Evolutionary conservation across 257 asterid genomes (phyloP), one percentile per base, ranked within the genome.

Genomic region (Ilex asprella): DNA sequence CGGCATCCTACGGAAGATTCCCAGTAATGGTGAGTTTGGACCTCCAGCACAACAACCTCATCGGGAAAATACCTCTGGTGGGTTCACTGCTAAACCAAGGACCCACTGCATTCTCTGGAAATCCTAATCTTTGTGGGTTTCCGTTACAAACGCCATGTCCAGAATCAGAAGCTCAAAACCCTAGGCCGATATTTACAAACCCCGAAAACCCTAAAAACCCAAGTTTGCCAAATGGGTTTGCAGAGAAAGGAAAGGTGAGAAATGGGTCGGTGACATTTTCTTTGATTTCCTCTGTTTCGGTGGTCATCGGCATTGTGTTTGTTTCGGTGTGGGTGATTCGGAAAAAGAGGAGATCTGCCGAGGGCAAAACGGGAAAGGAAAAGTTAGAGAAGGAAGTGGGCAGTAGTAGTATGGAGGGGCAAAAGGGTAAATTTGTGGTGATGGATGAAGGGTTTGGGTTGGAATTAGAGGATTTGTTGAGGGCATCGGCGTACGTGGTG

Each of bases 401-500:
- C 7, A 30, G 56, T 55, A 72, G 29, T 31, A 51, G 39, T 10
- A 95, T 78, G 67, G 97, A 85, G 62, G 89, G 88, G 71, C 86
- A 82, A 56, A 85, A 85, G 73, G 89, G 99, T 63, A 89, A 80
- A 79, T 92, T 83, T 44, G 87, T 79, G 2, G 83, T 78, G 12
- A n/a, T 93, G 2, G 92, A 89, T 61, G 95, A 85, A 62, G 90
- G 94, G 65, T 84, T 93, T 66, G 75, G 68, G 16, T 75, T 93
- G 85, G 99, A 87, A 32, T 70, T 93, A 59, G 99, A 93, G 75
- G 99, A 93, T 84, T 75, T 93, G 72, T 70, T 93, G 72, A 85
- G 97, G 86, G 95, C 99, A 9, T 93, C 99, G 5, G 99, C 99
- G 63, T 89, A 89, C 74, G 97, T 89, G 13, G 84, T 89, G 21